Percentiles rank a stretch among this genome's conserved stretches.
Evolutionary conservation across 805 yeast genomes (phyloP).

Genomic region (Ogataea populi-albae): DNA sequence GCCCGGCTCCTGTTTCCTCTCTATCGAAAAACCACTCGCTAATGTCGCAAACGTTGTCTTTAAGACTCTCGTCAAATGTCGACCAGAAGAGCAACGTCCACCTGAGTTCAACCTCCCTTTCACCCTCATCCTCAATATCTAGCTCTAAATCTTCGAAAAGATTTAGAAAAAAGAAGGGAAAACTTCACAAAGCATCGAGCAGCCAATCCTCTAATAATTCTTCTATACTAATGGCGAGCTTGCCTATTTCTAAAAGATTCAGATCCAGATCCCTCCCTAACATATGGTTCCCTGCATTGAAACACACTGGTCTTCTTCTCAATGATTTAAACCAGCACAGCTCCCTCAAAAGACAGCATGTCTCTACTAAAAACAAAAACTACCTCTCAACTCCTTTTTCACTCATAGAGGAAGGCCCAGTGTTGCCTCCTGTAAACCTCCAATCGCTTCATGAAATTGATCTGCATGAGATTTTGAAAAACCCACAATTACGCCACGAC

Average conservation of each 20-base stretch:
- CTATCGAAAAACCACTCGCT: no score
- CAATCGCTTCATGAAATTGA: slow-evolving; percentile 84
- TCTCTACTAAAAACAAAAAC: neutral
- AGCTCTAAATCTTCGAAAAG: slow-evolving; percentile 13
- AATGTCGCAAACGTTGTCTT: no score
- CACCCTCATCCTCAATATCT: slow-evolving; percentile 14
- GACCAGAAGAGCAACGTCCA: neutral
- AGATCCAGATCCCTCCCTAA: slow-evolving; percentile 36
- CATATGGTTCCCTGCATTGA: slow-evolving; percentile 29
- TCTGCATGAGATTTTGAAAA: slow-evolving; percentile 80
- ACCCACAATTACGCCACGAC: slow-evolving; percentile 92
- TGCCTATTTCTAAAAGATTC: slow-evolving; percentile 27
- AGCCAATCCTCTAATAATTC: slow-evolving; percentile 7
- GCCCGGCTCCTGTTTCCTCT: slow-evolving; percentile 1
- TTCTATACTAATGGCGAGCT: slow-evolving; percentile 5
- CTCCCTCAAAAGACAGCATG: neutral
- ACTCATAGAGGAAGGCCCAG: slow-evolving; percentile 7
- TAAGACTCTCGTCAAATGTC: no score
- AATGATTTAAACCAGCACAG: slow-evolving; percentile 19
- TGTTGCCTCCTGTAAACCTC: slow-evolving; percentile 76
- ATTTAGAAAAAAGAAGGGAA: slow-evolving; percentile 15
- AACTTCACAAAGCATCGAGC: slow-evolving; percentile 13
- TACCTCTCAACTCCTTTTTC: slow-evolving; percentile 4
- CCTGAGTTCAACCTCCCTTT: neutral
- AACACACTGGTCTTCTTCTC: slow-evolving; percentile 18